Conservation (phyloP, 805 yeast genomes). For the Blastobotrys robertii region DNA sequence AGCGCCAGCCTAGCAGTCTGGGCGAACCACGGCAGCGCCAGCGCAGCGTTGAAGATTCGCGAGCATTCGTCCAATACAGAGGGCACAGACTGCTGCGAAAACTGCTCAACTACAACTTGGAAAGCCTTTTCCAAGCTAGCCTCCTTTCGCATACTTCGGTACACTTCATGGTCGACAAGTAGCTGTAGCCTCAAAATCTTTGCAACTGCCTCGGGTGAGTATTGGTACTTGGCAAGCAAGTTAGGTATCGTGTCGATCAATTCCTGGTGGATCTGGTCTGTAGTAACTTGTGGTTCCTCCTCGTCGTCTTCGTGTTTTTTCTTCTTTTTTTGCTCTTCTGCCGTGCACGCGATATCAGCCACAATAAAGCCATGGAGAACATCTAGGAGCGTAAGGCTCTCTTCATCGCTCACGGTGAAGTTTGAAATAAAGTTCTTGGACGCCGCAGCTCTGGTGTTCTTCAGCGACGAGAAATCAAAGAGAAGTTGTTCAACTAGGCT, state of each 20-base stretch:
- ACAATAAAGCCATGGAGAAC: slow-evolving; percentile 24
- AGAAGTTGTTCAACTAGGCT: slow-evolving; percentile 33
- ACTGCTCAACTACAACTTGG: slow-evolving; percentile 11
- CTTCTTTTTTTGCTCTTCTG: slow-evolving; percentile 6
- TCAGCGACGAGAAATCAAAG: slow-evolving; percentile 26
- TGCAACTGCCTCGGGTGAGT: slow-evolving; percentile 15
- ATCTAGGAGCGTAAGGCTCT: slow-evolving; percentile 11
- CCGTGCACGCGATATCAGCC: slow-evolving; percentile 20
- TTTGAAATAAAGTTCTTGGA: slow-evolving; percentile 2
- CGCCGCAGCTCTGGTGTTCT: neutral
- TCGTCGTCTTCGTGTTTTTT: neutral
- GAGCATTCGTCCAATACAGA: slow-evolving; percentile 8
- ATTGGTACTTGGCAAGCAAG: slow-evolving; percentile 19
- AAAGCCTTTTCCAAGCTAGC: slow-evolving; percentile 18
- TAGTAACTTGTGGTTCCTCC: slow-evolving; percentile 4
- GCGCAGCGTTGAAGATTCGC: slow-evolving; percentile 4
- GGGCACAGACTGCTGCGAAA: slow-evolving; percentile 5
- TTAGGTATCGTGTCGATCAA: slow-evolving; percentile 15
- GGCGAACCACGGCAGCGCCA: slow-evolving; percentile 1
- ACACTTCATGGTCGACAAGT: slow-evolving; percentile 16
- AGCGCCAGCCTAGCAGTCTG: slow-evolving; percentile 3
- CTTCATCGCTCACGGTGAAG: slow-evolving; percentile 3
- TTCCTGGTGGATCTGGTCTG: slow-evolving; percentile 7
- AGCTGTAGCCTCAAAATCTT: slow-evolving; percentile 15
- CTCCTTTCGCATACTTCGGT: slow-evolving; percentile 14